Base-by-base conservation (phyloP, 176 grass and related monocot species). In the Raddia guianensis region DNA sequence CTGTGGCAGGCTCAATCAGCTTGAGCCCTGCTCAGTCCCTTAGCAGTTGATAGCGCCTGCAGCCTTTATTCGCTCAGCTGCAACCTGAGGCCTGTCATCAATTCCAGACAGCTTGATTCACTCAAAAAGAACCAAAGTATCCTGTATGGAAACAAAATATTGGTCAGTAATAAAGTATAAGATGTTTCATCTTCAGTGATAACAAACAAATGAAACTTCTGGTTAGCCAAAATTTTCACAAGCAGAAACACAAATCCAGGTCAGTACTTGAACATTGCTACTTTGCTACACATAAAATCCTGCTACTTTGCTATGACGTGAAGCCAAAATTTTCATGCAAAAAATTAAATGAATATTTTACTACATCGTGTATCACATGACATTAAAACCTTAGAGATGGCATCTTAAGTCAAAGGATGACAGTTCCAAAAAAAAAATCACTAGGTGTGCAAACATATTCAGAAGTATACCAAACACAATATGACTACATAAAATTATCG, bases 11-110 rank as follows among this genome's bases (percentile, higher is more conserved):
- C 83, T 14, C 83, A 77, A 80, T 92, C 92, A 50, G 92, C 95
- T 84, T 97, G 90, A 90, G 61, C 86, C 33, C 91, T 86, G 76
- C 90, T 97, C 58, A 97, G 81, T 64, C 90, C 92, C 69, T 97
- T 91, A 12, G 87, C 91, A 60, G 87, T 91, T 37, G 90, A 80
- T 32, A 94, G 69, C 0, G 87, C 80, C 0, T 86, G 85, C 6
- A 27, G 89, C 85, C 80, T 94, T 94, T 62, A 94, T 90, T 55
- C 70, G 46, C 20, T 97, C 85, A 35, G 83, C 67, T 63, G 92
- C 89, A 79, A 47, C 83, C 46, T 76, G 82, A 14, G 76, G 87
- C 70, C 85, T 82, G 40, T 89, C 87, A 57, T 90, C 85, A 46
- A 92, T 90, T 67, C 75, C 81, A 10, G 91, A 89, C 91, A 97